Evolutionary conservation across 2,329 filamentous ascomycete species (phyloP).

Genomic region (Phaeosphaeriaceae sp.): DNA sequence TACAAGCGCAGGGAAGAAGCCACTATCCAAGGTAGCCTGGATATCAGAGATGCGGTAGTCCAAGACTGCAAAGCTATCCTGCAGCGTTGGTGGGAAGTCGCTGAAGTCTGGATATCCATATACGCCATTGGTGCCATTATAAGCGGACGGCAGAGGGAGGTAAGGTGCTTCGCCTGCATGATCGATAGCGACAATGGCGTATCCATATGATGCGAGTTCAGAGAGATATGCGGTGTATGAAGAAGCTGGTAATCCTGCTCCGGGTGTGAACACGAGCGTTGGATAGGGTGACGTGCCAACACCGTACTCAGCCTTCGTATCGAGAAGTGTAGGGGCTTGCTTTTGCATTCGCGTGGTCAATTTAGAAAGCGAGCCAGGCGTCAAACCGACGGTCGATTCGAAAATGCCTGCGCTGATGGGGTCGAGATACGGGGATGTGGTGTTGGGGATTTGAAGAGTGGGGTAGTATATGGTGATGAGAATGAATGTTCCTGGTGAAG

Average conservation of each 20-base stretch:
- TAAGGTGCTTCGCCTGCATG: constrained; percentile 23
- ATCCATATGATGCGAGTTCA: constrained; percentile 18
- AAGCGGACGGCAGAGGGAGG: constrained; percentile 7
- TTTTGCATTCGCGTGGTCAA: constrained; percentile 13
- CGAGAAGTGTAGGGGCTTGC: constrained; percentile 10
- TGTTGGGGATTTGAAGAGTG: constrained; percentile 17
- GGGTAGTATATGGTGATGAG: constrained; percentile 35
- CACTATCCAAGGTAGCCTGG: not conserved
- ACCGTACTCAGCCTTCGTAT: not conserved
- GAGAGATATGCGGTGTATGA: constrained; percentile 10
- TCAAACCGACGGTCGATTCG: constrained; percentile 4
- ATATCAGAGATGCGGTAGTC: constrained; percentile 6
- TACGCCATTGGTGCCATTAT: constrained; percentile 4
- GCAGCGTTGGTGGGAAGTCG: not conserved
- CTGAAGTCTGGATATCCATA: constrained; percentile 9
- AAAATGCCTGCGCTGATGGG: constrained; percentile 24
- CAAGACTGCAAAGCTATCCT: constrained; percentile 1
- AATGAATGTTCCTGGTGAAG: constrained; percentile 19
- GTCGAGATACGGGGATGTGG: constrained; percentile 28
- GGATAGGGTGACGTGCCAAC: constrained; percentile 8
- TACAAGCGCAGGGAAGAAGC: constrained; percentile 10
- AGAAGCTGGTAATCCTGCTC: constrained; percentile 10
- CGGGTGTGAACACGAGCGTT: constrained; percentile 20
- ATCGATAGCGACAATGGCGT: constrained; percentile 18
- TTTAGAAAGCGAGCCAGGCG: constrained; percentile 4